Evolutionary conservation across 345 rosid genomes (phyloP), one percentile per base, ranked within the genome.

Genomic region (Pugionium dolabratum): DNA sequence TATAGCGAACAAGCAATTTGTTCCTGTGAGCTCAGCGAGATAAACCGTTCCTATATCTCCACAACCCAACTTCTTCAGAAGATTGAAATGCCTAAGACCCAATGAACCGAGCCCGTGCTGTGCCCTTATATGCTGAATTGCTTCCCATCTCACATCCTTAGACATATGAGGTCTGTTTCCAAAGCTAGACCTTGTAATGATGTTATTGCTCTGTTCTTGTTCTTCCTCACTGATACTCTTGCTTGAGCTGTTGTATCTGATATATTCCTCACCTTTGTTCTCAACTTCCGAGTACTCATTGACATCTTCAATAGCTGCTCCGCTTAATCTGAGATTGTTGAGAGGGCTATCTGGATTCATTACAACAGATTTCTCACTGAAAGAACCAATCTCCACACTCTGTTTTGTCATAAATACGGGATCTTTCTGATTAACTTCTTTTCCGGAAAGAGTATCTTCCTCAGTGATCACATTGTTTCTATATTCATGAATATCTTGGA

Each of bases 31-130:
- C 74, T 93, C 97, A 6, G 98, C 97, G 27, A 93, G 92, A 84
- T 93, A 93, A 11, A 93, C 97, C 0, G 98, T 90, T 44, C 98
- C 98, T 62, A 93, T 90, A 79, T 93, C 98, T 70, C 98, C 98
- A 40, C 96, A 86, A 32, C 98, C 98, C 2, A 93, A 97, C 83
- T 86, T 93, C 76, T 84, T 90, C 50, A 93, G 18, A 54, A 93
- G 95, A 76, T 86, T 88, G 75, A 93, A 93, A 79, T 93, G 90
- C 31, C 74, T 76, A 77, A 88, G 85, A 35, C 84, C 90, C 68
- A 93, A 69, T 59, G 68, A 80, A 46, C 89, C 90, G 41, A 67
- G 79, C 27, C 89, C 93, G 41, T 83, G 75, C 58, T 79, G 87
- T 80, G 76, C 78, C 63, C 76, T 85, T n/a, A 77, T 78, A 57